Evolutionary conservation across 345 rosid species (phyloP).

Genomic region (Brassica nigra): DNA sequence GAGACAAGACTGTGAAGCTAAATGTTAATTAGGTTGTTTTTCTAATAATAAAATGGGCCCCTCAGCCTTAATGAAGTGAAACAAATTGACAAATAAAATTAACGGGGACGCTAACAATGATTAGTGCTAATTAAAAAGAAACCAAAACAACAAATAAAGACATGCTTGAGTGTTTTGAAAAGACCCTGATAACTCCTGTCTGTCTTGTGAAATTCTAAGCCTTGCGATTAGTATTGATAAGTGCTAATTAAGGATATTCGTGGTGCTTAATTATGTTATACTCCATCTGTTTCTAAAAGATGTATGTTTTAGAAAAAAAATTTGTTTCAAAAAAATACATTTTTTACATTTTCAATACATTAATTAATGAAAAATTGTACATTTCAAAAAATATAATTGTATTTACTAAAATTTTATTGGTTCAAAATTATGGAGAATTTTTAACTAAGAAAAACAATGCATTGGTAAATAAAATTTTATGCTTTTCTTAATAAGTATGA

Average conservation of each 20-base stretch:
- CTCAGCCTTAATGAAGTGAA: constrained; percentile 27
- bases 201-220: constrained; percentile 24
- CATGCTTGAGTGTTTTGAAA: constrained; percentile 25
- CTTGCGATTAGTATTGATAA: constrained; percentile 31
- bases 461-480: too few species aligned
- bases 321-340: too few species aligned
- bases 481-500: too few species aligned
- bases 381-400: too few species aligned
- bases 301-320: too few species aligned
- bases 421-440: too few species aligned
- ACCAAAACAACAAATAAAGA: constrained; percentile 16
- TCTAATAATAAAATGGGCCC: constrained; percentile 32
- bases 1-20: constrained; percentile 36
- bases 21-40: constrained; percentile 28
- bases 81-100: constrained; percentile 19
- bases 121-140: constrained; percentile 25
- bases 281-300: too few species aligned
- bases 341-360: too few species aligned
- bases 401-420: too few species aligned
- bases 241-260: constrained; percentile 16
- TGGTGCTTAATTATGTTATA: constrained; percentile 17
- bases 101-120: constrained; percentile 33
- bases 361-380: too few species aligned
- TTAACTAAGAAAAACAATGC: too few species aligned
- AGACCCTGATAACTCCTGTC: constrained; percentile 36